These are phyloP conservation scores for Penicillium polonicum DNA, from an alignment of 2,329 filamentous ascomycete genomes.

Conservation along the genomic window DNA sequence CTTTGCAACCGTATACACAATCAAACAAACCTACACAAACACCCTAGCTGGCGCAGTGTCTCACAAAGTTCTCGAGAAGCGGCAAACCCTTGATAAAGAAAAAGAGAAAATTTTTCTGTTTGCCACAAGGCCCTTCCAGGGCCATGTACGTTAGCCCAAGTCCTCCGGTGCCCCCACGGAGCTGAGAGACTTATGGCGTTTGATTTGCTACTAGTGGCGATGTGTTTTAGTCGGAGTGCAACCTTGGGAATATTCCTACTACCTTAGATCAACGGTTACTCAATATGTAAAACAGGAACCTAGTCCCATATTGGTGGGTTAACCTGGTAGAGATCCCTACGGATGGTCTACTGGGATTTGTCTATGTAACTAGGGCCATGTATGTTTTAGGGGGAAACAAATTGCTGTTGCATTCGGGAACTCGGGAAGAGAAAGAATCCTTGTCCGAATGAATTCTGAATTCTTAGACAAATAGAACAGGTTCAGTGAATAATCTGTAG, in stretches of 20 bases:
- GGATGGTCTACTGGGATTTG: neutral
- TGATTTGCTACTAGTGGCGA: conserved; percentile 7
- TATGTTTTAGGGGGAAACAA: neutral
- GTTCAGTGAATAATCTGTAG: neutral
- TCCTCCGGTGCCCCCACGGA: neutral
- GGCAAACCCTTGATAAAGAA: neutral
- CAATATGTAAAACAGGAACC: neutral
- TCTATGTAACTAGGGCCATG: neutral
- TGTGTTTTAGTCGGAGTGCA: conserved; percentile 5
- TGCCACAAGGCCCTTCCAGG: neutral
- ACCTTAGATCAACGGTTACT: conserved; percentile 7
- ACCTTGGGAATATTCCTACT: neutral
- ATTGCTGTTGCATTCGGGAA: conserved; percentile 7
- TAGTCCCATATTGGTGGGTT: neutral
- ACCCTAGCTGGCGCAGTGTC: neutral
- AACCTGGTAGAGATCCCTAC: conserved; percentile 5
- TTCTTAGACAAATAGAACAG: neutral
- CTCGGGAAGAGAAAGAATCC: neutral
- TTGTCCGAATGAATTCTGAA: neutral
- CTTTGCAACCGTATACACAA: conserved; percentile 1
- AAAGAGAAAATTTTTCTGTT: neutral
- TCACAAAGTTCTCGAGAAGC: neutral
- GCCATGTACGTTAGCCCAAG: neutral
- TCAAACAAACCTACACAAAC: conserved; percentile 6
- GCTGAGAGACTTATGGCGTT: neutral